Evolutionary conservation across 192 early-diverging fungal species (phyloP).

Genomic region (Paraglomus occultum): DNA sequence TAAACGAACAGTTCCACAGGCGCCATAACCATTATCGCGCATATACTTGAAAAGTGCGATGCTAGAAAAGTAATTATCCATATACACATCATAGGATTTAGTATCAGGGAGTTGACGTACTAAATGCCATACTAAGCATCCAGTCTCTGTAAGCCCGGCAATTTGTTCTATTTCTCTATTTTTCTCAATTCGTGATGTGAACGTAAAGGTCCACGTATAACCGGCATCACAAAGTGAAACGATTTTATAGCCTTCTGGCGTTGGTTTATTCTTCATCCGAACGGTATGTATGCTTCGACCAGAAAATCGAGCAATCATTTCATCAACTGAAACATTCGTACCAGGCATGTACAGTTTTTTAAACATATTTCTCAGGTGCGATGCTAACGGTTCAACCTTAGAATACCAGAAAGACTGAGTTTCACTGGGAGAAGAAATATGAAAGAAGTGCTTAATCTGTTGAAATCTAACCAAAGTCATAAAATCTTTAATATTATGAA

Average conservation of each 20-base stretch:
- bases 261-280: conserved; percentile 33
- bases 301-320: conserved; percentile 36
- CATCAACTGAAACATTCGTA: conserved; percentile 29
- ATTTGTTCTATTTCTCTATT: conserved; percentile 14
- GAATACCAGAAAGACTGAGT: background rate
- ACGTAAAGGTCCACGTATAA: conserved; percentile 33
- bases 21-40: conserved; percentile 17
- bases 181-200: conserved; percentile 14
- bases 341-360: conserved; percentile 29
- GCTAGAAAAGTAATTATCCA: conserved; percentile 39
- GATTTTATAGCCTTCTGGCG: conserved; percentile 36
- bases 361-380: conserved; percentile 17
- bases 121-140: conserved; percentile 27
- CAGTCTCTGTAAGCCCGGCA: conserved; percentile 8
- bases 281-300: conserved; percentile 30
- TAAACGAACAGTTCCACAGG: conserved; percentile 28
- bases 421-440: conserved; percentile 17
- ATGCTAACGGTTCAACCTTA: conserved; percentile 30
- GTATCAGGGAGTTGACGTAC: conserved; percentile 14
- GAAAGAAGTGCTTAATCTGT: conserved; percentile 29
- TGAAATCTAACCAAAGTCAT: conserved; percentile 33
- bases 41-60: conserved; percentile 31
- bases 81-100: conserved; percentile 32
- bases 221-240: conserved; percentile 32
- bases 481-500: conserved; percentile 18